These are phyloP conservation scores for Calonectria hawksworthii DNA, from an alignment of 2,329 filamentous ascomycete genomes.

Conservation along the genomic window DNA sequence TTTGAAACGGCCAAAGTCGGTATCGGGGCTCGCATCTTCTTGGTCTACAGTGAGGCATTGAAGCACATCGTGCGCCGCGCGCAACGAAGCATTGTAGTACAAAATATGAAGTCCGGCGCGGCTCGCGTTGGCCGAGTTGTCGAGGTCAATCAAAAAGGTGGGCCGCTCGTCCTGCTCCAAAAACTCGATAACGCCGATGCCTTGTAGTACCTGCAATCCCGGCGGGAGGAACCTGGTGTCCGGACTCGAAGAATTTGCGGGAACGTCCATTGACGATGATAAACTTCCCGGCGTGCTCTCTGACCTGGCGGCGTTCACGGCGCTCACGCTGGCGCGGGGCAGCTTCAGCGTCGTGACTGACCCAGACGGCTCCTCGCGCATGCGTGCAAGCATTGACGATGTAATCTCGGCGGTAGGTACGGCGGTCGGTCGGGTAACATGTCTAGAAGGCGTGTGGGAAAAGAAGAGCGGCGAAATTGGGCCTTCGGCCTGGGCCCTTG, in stretches of 20 bases:
- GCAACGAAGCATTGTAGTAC: slow-evolving; percentile 78
- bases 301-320: slow-evolving; percentile 62
- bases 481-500: slow-evolving; percentile 50
- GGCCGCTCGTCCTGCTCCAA: slow-evolving; percentile 83
- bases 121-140: slow-evolving; percentile 67
- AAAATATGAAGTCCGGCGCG: slow-evolving; percentile 71
- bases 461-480: slow-evolving; percentile 68
- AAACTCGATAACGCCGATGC: slow-evolving; percentile 78
- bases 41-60: slow-evolving; percentile 68
- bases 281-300: slow-evolving; percentile 67
- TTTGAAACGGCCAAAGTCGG: slow-evolving; percentile 75
- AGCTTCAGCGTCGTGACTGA: slow-evolving; percentile 68
- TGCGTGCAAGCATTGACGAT: slow-evolving; percentile 62
- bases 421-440: slow-evolving; percentile 54
- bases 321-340: slow-evolving; percentile 66
- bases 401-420: slow-evolving; percentile 58
- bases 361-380: slow-evolving; percentile 59
- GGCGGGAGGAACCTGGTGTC: slow-evolving; percentile 63
- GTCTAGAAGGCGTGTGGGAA: slow-evolving; percentile 58
- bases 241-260: slow-evolving; percentile 64
- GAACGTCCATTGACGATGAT: slow-evolving; percentile 67
- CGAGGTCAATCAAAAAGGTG: slow-evolving; percentile 81
- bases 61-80: slow-evolving; percentile 67
- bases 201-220: slow-evolving; percentile 69
- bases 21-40: slow-evolving; percentile 56